Base-by-base conservation (phyloP, 2,329 filamentous ascomycete genomes). In the Fonsecaea multimorphosa region DNA sequence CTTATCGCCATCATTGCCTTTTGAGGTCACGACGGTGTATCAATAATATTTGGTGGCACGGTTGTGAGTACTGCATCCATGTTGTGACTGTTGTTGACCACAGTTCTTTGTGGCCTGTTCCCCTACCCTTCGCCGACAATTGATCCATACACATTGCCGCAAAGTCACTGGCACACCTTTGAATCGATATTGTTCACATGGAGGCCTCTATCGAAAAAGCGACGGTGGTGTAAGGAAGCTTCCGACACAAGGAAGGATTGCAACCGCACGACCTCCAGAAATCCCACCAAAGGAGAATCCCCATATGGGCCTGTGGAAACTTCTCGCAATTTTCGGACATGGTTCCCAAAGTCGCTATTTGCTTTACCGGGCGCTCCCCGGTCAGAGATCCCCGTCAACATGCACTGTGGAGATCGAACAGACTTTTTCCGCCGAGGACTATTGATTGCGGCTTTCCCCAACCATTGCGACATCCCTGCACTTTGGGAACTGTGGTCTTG, bases 401-500 rank as follows among this genome's bases (percentile, higher is more conserved):
- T 24, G 44, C 44, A 27, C 8, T 49, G 44, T 49, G 44, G 44
- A 14, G 44, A 34, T 38, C 1, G 31, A 51, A n/a, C 36, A 32
- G 24, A 59, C 27, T 32, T 34, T 27, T 44, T 7, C 14, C n/a
- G 29, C 31, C n/a, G 14, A 24, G 1, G 44, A 49, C 44, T 49
- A 49, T 49, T 16, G 44, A 49, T 57, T 57, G n/a, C 34, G 34
- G 32, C 73, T 81, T 81, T 86, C 32, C 32, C 24, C 46, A 55
- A 54, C 51, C 11, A 61, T 38, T 31, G 31, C 34, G 6, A n/a
- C 19, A 51, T 34, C 52, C 52, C 22, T 49, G 44, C 44, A 11
- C 22, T 9, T 49, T 49, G 44, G 44, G 27, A 22, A 49, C 19
- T 12, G 19, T 24, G 8, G 44, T 9, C 19, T 27, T 6, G 22